Percentiles rank a stretch among this genome's conserved stretches.
These are phyloP conservation scores for Ophiostoma himal-ulmi DNA, from an alignment of 2,329 filamentous ascomycete species.

Conservation along the genomic window DNA sequence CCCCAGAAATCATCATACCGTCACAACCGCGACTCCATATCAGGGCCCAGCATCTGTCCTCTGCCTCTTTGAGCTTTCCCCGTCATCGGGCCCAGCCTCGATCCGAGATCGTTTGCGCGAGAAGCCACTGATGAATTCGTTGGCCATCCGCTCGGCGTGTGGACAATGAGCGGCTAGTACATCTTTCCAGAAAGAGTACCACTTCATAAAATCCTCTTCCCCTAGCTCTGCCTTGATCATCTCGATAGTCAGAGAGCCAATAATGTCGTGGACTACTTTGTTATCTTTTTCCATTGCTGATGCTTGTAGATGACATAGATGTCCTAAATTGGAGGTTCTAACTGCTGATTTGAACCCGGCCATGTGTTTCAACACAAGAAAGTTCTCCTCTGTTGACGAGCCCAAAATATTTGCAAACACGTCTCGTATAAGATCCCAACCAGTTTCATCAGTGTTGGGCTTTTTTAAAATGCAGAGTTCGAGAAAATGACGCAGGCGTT, in stretches of 20 bases:
- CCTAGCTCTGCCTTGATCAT: background rate
- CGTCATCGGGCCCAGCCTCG: background rate
- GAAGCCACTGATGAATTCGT: background rate
- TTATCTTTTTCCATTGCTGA: rapidly evolving
- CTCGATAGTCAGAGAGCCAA: background rate
- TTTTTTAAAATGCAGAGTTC: no score
- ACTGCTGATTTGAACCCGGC: no score
- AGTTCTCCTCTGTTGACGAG: background rate
- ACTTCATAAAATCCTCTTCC: background rate
- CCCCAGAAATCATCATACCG: no score
- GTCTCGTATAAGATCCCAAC: background rate
- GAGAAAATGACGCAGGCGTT: no score
- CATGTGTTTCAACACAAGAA: background rate
- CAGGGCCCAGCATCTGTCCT: background rate
- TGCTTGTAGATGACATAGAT: background rate
- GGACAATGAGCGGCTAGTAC: background rate
- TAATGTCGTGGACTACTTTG: background rate
- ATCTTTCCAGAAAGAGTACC: background rate
- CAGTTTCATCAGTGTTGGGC: no score
- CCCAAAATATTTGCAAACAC: background rate
- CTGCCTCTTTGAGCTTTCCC: background rate
- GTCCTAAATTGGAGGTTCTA: no score
- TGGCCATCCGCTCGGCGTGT: background rate
- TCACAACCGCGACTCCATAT: background rate
- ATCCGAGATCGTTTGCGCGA: background rate